Base-by-base conservation (phyloP, 148 eudicot genomes). In the Heliamphora exappendiculata region DNA sequence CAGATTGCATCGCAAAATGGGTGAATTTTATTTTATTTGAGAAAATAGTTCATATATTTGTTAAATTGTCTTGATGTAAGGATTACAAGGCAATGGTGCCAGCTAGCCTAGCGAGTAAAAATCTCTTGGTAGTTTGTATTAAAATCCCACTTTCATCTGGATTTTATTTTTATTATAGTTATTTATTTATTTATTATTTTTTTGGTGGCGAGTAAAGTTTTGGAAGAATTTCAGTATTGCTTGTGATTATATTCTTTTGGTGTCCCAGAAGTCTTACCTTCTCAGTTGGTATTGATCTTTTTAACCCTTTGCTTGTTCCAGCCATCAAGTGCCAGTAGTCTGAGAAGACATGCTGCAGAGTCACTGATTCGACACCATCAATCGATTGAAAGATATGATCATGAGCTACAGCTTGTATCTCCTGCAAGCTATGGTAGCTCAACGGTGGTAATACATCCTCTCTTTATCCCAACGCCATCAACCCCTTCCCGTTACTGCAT, bases 401-500 rank as follows among this genome's bases (percentile, higher is more conserved):
- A 78, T 47, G 86, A 81, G 24, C 39, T 85, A 34, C 88, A 78
- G 73, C 88, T 88, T 50, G 85, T 82, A 24, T 87, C 96, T 36
- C 87, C 93, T 19, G 89, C 96, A 70, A 89, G 89, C 79, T 87
- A 82, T 78, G 47, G 83, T 75, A 89, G 93, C 81, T 89, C 98
- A 72, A 78, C 86, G 87, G 96, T 91, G 98, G 96, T 91, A 81
- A 42, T 47, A 29, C 14, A 11, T 14, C 45, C 5, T 42, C 10
- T 10, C 8, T 42, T 42, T 42, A 42, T 42, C 8, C 0, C 5
- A 42, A 42, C 10, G 10, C 5, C 42, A 3, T 39, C 42, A 2
- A 3, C 7, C 42, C 7, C 42, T 39, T n/a, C n/a, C n/a, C n/a
- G n/a, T n/a, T n/a, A n/a, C n/a, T n/a, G n/a, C n/a, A n/a, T n/a